These are phyloP conservation scores for Amanita inopinata DNA, from an alignment of 768 basidiomycete species.

Conservation along the genomic window DNA sequence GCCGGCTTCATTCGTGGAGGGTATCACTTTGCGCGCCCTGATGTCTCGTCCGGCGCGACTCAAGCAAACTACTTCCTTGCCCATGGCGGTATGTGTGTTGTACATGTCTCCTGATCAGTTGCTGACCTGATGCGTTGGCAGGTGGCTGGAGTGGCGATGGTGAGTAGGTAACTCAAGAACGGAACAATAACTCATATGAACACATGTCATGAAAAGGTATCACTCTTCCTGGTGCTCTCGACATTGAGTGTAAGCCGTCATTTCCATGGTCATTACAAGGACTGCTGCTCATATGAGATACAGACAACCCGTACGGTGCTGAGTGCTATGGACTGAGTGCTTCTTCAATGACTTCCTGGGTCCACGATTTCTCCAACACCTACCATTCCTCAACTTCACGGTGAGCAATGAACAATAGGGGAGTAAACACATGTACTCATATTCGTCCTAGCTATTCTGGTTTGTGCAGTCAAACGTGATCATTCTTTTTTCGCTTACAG, in stretches of 20 bases:
- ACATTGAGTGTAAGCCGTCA: slow-evolving; percentile 43
- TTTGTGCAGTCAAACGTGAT: slow-evolving; percentile 11
- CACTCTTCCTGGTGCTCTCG: slow-evolving; percentile 57
- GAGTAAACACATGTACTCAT: background rate
- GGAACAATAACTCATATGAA: background rate
- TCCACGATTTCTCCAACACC: slow-evolving; percentile 50
- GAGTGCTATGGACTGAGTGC: slow-evolving; percentile 46
- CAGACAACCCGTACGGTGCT: slow-evolving; percentile 42
- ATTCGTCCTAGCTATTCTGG: slow-evolving; percentile 28
- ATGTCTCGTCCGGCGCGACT: slow-evolving; percentile 38
- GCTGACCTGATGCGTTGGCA: slow-evolving; percentile 9
- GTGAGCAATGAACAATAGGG: slow-evolving; percentile 19
- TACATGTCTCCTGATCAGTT: background rate
- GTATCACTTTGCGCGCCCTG: slow-evolving; percentile 55
- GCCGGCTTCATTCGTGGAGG: slow-evolving; percentile 47
- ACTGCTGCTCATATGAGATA: background rate
- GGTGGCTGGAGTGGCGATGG: slow-evolving; percentile 45
- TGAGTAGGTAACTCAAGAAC: background rate
- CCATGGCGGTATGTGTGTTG: slow-evolving; percentile 33
- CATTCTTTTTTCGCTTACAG: background rate
- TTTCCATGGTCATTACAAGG: background rate
- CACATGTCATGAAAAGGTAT: slow-evolving; percentile 14
- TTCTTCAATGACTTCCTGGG: slow-evolving; percentile 50
- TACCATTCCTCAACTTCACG: slow-evolving; percentile 39
- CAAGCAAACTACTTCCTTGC: slow-evolving; percentile 53